Evolutionary conservation across 1,284 basidiomycete genomes (phyloP), one percentile per base, ranked within the genome.

Genomic region (Cryptococcus sp.): DNA sequence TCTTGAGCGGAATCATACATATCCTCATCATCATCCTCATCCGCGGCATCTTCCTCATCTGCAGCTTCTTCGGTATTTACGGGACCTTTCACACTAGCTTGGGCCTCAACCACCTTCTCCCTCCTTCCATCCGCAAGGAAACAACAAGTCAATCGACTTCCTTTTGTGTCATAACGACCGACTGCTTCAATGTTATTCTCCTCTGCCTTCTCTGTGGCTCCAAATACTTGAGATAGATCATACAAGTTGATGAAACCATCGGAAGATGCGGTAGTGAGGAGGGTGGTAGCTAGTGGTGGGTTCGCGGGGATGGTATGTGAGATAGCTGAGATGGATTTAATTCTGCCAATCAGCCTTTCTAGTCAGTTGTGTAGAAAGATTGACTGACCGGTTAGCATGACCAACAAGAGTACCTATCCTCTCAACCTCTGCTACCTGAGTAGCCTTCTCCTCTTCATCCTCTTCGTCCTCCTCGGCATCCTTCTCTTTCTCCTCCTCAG

Each of bases 181-280:
- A 83, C 75, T 0, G 89, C 83, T 34, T 22, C 88, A 74, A 54
- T 81, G 72, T 16, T 69, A 31, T 36, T 67, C 63, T 53, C 75
- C 71, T 47, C 53, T 52, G 42, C 54, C 51, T 46, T 46, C 37
- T 54, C 22, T 55, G 25, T 14, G 46, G 23, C n/a, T 52, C 42
- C 45, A 39, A 51, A 76, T 2, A 86, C 64, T 1, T 69, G 63
- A 1, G 80, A 78, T 31, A 92, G 75, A 69, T 93, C 85, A 71
- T 87, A 91, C 13, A 92, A 69, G 62, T 85, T 83, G 61, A 93
- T 84, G 50, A 83, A 82, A 9, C 91, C 91, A 58, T 93, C 91
- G 0, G 89, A 90, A 0, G 89, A 92, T 13, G 83, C 83, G 2
- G 88, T 87, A 52, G 82, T 81, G 11, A 83, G 80, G 19, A 91